These are phyloP conservation scores for Pythium sukuiense DNA, from an alignment of 352 stramenopile genomes.

Conservation along the genomic window DNA sequence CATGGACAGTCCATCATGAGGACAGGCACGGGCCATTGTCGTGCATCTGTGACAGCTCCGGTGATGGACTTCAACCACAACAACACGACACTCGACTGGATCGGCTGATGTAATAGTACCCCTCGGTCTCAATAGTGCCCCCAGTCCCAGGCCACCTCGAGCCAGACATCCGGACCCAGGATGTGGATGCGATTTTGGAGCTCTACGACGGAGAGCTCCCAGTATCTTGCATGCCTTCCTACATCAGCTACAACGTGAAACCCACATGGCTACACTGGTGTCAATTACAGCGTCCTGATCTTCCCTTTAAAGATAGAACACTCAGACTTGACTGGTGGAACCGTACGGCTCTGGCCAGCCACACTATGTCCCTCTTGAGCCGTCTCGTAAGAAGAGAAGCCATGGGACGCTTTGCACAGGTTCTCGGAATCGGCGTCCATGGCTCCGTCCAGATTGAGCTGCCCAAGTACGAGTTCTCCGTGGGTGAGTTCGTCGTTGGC, in stretches of 20 bases:
- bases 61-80: neutral
- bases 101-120: neutral
- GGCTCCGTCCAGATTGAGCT: slow-evolving; percentile 12
- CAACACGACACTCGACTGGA: neutral
- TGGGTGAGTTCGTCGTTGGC: slow-evolving; percentile 12
- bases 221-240: too few species aligned
- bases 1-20: neutral
- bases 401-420: slow-evolving; percentile 21
- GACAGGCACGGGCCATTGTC: neutral
- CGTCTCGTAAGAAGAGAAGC: too few species aligned
- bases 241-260: too few species aligned
- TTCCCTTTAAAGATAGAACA: too few species aligned
- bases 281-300: too few species aligned
- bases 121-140: neutral
- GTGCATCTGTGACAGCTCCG: slow-evolving; percentile 7
- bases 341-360: too few species aligned
- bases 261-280: too few species aligned
- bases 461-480: slow-evolving; percentile 17
- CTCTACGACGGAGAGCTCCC: too few species aligned
- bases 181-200: too few species aligned
- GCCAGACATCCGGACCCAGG: too few species aligned
- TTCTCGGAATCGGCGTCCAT: slow-evolving; percentile 17
- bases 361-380: too few species aligned
- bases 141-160: neutral
- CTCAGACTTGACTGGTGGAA: too few species aligned